A percentile compares a stretch with the other conserved stretches of the same genome.
Conservation (phyloP, 169 alveolate species). For the Blepharisma undulans region DNA sequence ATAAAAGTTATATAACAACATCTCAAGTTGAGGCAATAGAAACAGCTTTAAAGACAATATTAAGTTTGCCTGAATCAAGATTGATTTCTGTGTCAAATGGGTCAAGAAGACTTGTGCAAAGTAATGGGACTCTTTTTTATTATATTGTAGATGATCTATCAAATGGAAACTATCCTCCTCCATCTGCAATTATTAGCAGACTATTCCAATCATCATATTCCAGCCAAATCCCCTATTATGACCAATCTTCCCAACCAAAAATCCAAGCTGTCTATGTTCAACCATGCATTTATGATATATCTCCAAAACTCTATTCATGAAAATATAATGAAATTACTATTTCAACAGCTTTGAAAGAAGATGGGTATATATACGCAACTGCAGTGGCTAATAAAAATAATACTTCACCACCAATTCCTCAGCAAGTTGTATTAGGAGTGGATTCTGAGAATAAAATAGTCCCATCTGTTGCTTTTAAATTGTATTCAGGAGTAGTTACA, state of each 20-base stretch:
- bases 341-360: neutral
- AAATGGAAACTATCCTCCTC: neutral
- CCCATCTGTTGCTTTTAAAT: neutral
- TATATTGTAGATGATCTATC: neutral
- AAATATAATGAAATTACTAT: neutral
- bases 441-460: neutral
- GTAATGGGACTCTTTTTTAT: neutral
- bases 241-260: neutral
- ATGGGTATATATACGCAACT: slow-evolving; percentile 6
- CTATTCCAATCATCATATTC: neutral
- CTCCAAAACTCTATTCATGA: neutral
- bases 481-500: neutral
- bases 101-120: neutral
- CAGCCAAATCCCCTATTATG: neutral
- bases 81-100: neutral
- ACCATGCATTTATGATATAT: neutral
- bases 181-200: neutral
- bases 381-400: neutral
- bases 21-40: neutral
- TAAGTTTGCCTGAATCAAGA: neutral
- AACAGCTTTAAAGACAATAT: neutral
- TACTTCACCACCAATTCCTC: neutral
- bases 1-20: neutral
- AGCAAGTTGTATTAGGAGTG: neutral
- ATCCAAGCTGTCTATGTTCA: neutral